Evolutionary conservation across 345 rosid genomes (phyloP), one percentile per base, ranked within the genome.

Genomic region (Hibiscus syriacus): DNA sequence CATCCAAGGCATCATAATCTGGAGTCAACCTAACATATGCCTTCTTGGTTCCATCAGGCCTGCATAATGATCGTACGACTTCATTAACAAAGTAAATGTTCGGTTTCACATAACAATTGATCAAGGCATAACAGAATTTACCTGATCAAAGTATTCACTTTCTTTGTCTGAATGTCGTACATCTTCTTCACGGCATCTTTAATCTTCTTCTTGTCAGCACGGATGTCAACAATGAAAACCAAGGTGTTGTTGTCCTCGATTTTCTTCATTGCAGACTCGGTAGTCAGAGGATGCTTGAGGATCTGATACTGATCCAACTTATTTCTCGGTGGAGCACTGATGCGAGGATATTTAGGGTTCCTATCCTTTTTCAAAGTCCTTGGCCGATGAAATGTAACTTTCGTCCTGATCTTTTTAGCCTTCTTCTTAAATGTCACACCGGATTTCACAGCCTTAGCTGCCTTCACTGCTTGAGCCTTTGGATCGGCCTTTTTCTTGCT

Each of bases 1-100:
- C 95, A 66, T 87, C 98, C 84, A 92, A 80, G 30, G 97, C 98
- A 84, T 90, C 97, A 29, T 73, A 84, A 69, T 92, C 98, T 7
- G 97, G 97, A 19, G 39, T 50, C 55, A 64, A 41, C 36, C 54
- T 83, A 38, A 86, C 92, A 66, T 84, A 86, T 2, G 95, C 87
- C 74, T 86, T 86, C 79, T 86, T 84, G 0, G 92, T 88, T 66
- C 95, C 92, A 74, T 88, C 95, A 48, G 91, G 91, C 84, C 89
- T 84, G 77, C 63, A 77, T 22, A 30, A 49, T 14, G 50, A 38
- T 17, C 10, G 10, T 6, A 3, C 0, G 11, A 6, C 22, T 20
- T 9, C 0, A 36, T 5, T 13, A 27, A 3, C 4, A 5, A 4
- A 2, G 17, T 36, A 9, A 19, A 59, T 19, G n/a, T 32, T 59